A percentile compares a stretch with the other conserved stretches of the same genome.
These are phyloP conservation scores for Kappamyces sp. DNA, from an alignment of 192 early-diverging fungal genomes.

Conservation along the genomic window DNA sequence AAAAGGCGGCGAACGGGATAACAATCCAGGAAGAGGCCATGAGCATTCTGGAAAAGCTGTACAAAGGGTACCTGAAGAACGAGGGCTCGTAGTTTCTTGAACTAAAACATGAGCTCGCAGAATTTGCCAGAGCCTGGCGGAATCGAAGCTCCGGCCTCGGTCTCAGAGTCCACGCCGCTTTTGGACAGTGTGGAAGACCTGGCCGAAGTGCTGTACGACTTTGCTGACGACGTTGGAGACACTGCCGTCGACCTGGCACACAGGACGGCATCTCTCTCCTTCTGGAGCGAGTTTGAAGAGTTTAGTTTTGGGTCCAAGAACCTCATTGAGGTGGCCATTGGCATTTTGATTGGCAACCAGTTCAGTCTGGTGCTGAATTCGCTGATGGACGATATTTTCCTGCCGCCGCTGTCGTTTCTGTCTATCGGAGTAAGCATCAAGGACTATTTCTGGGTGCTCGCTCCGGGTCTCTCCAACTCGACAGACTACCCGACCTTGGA, in stretches of 20 bases:
- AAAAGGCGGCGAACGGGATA: background rate
- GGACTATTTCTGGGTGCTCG: background rate
- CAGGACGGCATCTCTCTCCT: background rate
- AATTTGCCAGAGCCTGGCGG: too few relatives aligned
- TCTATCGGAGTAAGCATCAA: background rate
- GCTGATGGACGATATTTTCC: background rate
- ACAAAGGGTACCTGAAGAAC: slow-evolving; percentile 10
- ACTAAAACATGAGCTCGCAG: too few relatives aligned
- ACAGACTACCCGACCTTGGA: background rate
- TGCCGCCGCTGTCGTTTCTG: background rate
- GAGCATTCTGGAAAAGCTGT: slow-evolving; percentile 8
- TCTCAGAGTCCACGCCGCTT: background rate
- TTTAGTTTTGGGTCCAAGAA: background rate
- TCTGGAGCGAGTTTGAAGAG: background rate
- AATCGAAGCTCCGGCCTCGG: too few relatives aligned
- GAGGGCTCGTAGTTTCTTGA: background rate
- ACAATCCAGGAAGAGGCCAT: slow-evolving; percentile 10
- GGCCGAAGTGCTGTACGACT: background rate
- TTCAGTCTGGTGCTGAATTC: background rate
- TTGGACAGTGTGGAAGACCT: background rate
- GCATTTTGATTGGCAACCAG: background rate
- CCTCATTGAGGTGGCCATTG: background rate
- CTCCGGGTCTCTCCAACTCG: background rate
- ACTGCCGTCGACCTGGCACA: background rate
- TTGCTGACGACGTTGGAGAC: background rate